Conservation (phyloP, 2,329 filamentous ascomycete species). For the Neoarthrinium moseri region DNA sequence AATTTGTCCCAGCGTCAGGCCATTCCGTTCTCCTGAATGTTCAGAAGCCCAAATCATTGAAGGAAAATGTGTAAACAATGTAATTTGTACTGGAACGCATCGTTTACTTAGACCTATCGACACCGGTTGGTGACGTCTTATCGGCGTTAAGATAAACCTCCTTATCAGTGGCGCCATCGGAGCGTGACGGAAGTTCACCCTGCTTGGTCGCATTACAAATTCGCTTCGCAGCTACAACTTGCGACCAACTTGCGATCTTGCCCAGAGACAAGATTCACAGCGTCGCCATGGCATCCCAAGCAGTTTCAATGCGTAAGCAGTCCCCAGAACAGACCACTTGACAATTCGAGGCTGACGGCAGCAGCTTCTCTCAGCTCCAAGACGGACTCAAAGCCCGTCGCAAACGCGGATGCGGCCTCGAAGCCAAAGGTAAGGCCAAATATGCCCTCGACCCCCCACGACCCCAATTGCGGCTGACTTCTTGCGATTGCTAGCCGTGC, state of each 20-base stretch:
- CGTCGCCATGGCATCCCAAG: slow-evolving; percentile 8
- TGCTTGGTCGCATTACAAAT: slow-evolving; percentile 7
- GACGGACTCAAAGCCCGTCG: slow-evolving; percentile 20
- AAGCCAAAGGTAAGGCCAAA: slow-evolving; percentile 31
- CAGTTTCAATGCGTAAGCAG: slow-evolving; percentile 9
- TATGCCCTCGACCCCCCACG: not conserved
- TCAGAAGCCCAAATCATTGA: too few relatives aligned
- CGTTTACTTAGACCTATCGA: too few relatives aligned
- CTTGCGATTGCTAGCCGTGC: slow-evolving; percentile 66
- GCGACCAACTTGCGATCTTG: not conserved
- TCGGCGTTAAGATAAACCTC: slow-evolving; percentile 1
- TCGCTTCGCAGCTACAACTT: not conserved
- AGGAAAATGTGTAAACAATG: too few relatives aligned
- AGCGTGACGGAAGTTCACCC: not conserved
- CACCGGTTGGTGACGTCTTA: too few relatives aligned
- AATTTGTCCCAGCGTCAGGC: too few relatives aligned
- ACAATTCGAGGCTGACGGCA: not conserved
- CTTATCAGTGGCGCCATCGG: slow-evolving; percentile 7
- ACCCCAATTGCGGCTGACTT: not conserved
- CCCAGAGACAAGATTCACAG: not conserved
- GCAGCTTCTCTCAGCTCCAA: slow-evolving; percentile 25
- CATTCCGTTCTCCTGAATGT: too few relatives aligned
- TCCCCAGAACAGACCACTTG: too few relatives aligned
- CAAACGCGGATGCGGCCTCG: slow-evolving; percentile 19
- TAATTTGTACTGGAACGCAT: too few relatives aligned